phyloP scores from a whole-genome alignment of 441 rosid genomes.

The Eruca vesicaria region DNA sequence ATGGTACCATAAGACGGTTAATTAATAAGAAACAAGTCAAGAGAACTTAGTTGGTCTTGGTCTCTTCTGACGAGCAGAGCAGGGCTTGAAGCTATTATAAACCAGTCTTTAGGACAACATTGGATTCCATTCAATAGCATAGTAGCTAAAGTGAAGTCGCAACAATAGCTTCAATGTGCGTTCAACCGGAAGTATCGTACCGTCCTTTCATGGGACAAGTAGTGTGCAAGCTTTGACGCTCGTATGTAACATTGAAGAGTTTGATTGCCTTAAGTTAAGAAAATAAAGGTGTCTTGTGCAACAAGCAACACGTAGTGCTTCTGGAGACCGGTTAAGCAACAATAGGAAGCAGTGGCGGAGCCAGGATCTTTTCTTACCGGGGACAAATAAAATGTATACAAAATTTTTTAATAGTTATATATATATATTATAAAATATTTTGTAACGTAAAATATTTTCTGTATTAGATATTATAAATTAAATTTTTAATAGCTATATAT shows the following conservation, averaged over 20 bases:
- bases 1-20: too few species aligned
- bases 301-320: slow-evolving; percentile 14
- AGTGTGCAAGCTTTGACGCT: slow-evolving; percentile 81
- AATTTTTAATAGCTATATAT: too few species aligned
- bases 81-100: slow-evolving; percentile 64
- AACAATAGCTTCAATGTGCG: slow-evolving; percentile 94
- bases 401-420: neutral
- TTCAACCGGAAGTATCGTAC: slow-evolving; percentile 88
- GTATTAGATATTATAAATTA: too few species aligned
- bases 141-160: slow-evolving; percentile 86
- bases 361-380: neutral
- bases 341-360: neutral
- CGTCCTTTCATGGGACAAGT: slow-evolving; percentile 99
- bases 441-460: neutral
- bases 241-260: slow-evolving; percentile 39
- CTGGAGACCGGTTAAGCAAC: neutral
- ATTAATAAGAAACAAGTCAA: too few species aligned
- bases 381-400: neutral
- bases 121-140: slow-evolving; percentile 65
- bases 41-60: too few species aligned
- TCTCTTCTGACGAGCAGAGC: slow-evolving; percentile 73
- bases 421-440: too few species aligned
- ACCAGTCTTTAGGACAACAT: slow-evolving; percentile 55
- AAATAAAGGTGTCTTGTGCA: neutral
- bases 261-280: neutral